A percentile compares a stretch with the other conserved stretches of the same genome.
Conservation (phyloP, 2,329 filamentous ascomycete species). For the Daldinia sp. region DNA sequence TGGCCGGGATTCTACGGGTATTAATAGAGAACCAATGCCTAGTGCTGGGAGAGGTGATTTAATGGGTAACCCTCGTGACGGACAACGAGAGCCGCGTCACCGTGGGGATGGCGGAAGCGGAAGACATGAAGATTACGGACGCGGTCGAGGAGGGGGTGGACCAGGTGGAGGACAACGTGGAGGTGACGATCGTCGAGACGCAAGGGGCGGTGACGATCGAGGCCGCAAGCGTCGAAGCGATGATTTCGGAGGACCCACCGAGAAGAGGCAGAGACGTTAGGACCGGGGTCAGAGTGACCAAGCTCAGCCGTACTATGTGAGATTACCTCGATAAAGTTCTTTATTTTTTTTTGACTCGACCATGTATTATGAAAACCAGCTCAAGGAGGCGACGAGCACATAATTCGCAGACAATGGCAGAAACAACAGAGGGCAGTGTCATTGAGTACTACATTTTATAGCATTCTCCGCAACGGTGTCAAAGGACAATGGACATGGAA, state of each 20-base stretch:
- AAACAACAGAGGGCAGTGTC: conserved; percentile 25
- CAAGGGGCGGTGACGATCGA: conserved; percentile 55
- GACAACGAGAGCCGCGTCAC: conserved; percentile 50
- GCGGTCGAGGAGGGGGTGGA: conserved; percentile 50
- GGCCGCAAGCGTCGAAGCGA: conserved; percentile 62
- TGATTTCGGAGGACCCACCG: conserved; percentile 56
- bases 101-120: conserved; percentile 48
- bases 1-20: conserved; percentile 44
- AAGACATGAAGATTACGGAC: conserved; percentile 51
- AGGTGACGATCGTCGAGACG: conserved; percentile 53
- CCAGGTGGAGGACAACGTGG: conserved; percentile 54
- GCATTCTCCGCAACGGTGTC: conserved; percentile 31
- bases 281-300: conserved; percentile 27
- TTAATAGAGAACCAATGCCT: conserved; percentile 42
- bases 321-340: conserved; percentile 27
- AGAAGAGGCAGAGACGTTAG: conserved; percentile 66
- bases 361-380: conserved; percentile 40
- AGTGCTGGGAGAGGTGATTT: conserved; percentile 41
- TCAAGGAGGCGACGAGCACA: conserved; percentile 25
- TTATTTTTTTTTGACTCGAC: conserved; percentile 38
- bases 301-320: conserved; percentile 32
- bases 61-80: conserved; percentile 47
- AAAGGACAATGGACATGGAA: conserved; percentile 8
- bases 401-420: conserved; percentile 26
- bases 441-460: conserved; percentile 37